phyloP scores from a whole-genome alignment of 148 eudicot species.

The Fagopyrum esculentum region DNA sequence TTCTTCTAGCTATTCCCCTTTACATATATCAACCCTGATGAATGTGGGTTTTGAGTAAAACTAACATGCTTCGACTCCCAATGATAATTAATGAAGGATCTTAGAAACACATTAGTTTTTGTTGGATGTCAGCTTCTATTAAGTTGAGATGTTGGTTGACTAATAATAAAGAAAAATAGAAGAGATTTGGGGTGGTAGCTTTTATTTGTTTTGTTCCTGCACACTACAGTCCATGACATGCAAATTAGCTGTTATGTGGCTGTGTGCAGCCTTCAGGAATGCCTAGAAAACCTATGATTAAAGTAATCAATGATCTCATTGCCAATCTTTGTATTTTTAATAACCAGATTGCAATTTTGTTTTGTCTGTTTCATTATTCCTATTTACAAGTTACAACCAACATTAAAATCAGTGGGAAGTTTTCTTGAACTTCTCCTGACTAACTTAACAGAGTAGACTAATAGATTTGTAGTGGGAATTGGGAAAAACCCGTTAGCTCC shows the following conservation, averaged over 20 bases:
- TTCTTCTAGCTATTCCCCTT: conserved; percentile 8
- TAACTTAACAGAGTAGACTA: background rate
- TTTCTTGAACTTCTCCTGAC: background rate
- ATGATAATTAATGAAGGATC: background rate
- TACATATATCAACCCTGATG: too few species aligned
- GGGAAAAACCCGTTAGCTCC: background rate
- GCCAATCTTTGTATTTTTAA: background rate
- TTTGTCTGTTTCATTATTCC: background rate
- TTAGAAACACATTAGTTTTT: conserved; percentile 3
- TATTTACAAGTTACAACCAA: background rate
- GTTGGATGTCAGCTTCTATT: conserved; percentile 7
- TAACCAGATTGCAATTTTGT: background rate
- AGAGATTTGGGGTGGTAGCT: background rate
- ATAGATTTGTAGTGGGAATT: background rate
- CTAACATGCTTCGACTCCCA: conserved; percentile 3
- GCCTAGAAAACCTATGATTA: background rate
- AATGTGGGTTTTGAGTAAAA: conserved; percentile 19
- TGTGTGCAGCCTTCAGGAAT: background rate
- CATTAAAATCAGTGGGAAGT: background rate
- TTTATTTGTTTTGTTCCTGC: background rate
- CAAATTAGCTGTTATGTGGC: background rate
- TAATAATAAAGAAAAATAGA: background rate
- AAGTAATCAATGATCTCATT: background rate
- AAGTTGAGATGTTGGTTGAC: conserved; percentile 3
- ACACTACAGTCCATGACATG: background rate